These are phyloP conservation scores for Thraustotheca clavata DNA, from an alignment of 352 stramenopile species.

Conservation along the genomic window DNA sequence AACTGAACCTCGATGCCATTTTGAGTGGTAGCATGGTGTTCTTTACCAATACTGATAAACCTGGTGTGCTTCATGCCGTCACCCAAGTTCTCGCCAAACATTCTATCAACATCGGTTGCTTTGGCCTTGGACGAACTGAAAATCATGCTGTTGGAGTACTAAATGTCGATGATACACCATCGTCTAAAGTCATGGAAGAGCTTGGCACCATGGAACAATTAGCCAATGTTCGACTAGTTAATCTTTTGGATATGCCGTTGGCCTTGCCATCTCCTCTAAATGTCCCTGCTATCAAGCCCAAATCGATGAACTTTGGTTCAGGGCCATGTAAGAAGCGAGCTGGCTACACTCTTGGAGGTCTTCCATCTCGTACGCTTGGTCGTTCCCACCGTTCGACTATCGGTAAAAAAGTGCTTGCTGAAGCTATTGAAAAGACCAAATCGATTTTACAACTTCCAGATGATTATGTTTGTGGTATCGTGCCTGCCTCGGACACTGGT, in stretches of 20 bases:
- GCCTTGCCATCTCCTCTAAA: slow-evolving; percentile 26
- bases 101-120: slow-evolving; percentile 93
- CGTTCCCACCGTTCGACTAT: slow-evolving; percentile 96
- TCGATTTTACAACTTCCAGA: slow-evolving; percentile 91
- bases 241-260: slow-evolving; percentile 44
- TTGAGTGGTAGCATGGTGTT: slow-evolving; percentile 86
- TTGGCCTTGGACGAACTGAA: slow-evolving; percentile 73
- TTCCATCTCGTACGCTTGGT: slow-evolving; percentile 86
- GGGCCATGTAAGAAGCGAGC: slow-evolving; percentile 98
- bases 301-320: slow-evolving; percentile 94
- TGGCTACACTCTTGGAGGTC: slow-evolving; percentile 86
- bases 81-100: slow-evolving; percentile 88
- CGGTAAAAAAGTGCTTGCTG: slow-evolving; percentile 93
- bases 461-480: slow-evolving; percentile 94
- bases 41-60: slow-evolving; percentile 93
- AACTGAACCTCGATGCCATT: slow-evolving; percentile 78
- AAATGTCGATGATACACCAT: slow-evolving; percentile 85
- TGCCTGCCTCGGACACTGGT: slow-evolving; percentile 97
- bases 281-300: slow-evolving; percentile 66
- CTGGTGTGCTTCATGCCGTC: slow-evolving; percentile 90
- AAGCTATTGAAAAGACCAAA: slow-evolving; percentile 94
- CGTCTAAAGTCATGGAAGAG: slow-evolving; percentile 75
- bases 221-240: slow-evolving; percentile 79
- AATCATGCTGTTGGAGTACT: slow-evolving; percentile 77
- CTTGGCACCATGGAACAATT: slow-evolving; percentile 64